Conservation (phyloP, 2,329 filamentous ascomycete species). For the Remersonia thermophila region DNA sequence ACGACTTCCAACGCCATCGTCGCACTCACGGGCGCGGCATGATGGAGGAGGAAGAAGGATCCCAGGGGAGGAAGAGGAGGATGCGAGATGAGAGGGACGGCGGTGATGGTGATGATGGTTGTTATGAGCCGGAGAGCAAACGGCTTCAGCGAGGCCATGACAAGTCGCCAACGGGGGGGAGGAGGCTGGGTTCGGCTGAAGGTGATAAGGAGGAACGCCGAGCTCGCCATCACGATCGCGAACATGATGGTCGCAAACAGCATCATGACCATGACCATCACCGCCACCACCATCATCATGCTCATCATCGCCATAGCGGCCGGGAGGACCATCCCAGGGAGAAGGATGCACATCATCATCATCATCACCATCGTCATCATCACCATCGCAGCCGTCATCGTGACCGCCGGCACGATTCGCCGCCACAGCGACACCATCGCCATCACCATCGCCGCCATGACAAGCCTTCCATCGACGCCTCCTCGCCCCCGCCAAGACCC, state of each 20-base stretch:
- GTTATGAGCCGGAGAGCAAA: no score
- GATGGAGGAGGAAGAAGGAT: no score
- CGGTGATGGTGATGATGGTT: no score
- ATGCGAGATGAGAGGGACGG: no score
- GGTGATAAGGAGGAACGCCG: not conserved
- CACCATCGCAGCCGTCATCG: conserved; percentile 2
- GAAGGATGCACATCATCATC: not conserved
- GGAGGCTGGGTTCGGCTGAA: not conserved
- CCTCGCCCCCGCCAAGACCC: no score
- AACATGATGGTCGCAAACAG: not conserved
- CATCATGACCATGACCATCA: not conserved
- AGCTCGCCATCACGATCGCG: not conserved
- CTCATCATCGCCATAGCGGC: conserved; percentile 1
- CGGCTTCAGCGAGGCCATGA: no score
- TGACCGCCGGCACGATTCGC: conserved; percentile 1
- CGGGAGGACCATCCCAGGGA: conserved; percentile 2
- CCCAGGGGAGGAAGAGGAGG: no score
- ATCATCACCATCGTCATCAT: not conserved
- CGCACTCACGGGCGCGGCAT: no score
- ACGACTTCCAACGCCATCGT: no score
- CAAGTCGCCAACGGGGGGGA: not conserved
- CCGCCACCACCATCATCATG: not conserved
- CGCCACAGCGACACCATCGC: not conserved
- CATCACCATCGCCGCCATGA: not conserved
- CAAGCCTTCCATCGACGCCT: no score